These are phyloP conservation scores for Pichia rugopelliculosa DNA, from an alignment of 805 yeast genomes.

Conservation along the genomic window DNA sequence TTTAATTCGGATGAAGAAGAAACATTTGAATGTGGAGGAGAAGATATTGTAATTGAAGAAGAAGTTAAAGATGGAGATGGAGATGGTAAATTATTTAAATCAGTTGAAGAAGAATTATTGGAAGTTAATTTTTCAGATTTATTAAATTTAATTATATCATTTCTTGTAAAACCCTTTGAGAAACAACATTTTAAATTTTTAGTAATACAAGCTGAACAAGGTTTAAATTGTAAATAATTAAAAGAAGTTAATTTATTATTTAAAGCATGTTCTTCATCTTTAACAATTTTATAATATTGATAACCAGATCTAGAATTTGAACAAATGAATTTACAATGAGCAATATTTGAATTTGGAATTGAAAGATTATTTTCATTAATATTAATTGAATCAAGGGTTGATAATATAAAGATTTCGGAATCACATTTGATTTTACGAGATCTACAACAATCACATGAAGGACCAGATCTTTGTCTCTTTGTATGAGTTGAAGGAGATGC, in stretches of 20 bases:
- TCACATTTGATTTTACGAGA: constrained; percentile 66
- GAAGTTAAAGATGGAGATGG: not conserved
- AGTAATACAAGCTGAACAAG: constrained; percentile 49
- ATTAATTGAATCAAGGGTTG: constrained; percentile 14
- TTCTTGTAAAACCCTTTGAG: constrained; percentile 60
- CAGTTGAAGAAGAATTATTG: not conserved
- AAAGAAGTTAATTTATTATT: constrained; percentile 20
- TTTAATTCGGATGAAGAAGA: not conserved
- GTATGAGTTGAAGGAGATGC: constrained; percentile 28
- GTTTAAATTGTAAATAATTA: constrained; percentile 37
- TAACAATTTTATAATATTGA: constrained; percentile 25
- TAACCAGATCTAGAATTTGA: constrained; percentile 15
- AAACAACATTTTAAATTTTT: constrained; percentile 44
- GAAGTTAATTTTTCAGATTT: constrained; percentile 18
- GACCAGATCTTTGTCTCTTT: constrained; percentile 60
- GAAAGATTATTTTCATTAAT: not conserved
- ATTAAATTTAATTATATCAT: constrained; percentile 41
- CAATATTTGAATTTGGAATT: constrained; percentile 19
- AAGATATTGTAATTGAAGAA: not conserved
- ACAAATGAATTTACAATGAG: constrained; percentile 25
- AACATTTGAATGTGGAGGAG: too few relatives aligned
- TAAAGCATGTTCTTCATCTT: constrained; percentile 15
- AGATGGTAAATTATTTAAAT: not conserved
- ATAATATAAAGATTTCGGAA: constrained; percentile 42
- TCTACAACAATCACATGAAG: constrained; percentile 68